phyloP scores from a whole-genome alignment of 1,284 basidiomycete species.

The Trametes hirsuta region DNA sequence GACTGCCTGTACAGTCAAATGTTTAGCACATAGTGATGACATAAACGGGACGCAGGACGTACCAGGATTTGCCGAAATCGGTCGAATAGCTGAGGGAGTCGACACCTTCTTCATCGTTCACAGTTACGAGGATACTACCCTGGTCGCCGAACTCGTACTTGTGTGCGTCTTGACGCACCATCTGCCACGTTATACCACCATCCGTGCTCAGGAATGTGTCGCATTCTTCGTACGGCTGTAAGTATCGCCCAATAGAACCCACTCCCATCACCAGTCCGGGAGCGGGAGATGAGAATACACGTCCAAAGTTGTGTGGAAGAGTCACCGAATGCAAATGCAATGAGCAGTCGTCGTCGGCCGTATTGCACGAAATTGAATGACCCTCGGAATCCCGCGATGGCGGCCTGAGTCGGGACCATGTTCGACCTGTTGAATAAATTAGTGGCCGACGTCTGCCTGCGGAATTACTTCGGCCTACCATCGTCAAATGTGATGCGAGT shows the following conservation, averaged over 20 bases:
- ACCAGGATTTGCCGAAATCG: slow-evolving; percentile 88
- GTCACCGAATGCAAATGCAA: slow-evolving; percentile 94
- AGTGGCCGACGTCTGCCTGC: not conserved
- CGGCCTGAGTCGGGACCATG: slow-evolving; percentile 74
- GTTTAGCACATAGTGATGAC: not conserved
- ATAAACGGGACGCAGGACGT: slow-evolving; percentile 30
- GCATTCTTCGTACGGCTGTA: slow-evolving; percentile 84
- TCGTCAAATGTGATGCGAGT: slow-evolving; percentile 92
- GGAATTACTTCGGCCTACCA: slow-evolving; percentile 46
- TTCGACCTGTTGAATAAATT: slow-evolving; percentile 51
- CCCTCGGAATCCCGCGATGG: slow-evolving; percentile 68
- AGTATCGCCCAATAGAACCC: slow-evolving; percentile 77
- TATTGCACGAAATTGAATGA: slow-evolving; percentile 64
- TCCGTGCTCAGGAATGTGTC: slow-evolving; percentile 95
- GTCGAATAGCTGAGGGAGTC: slow-evolving; percentile 82
- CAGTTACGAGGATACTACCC: slow-evolving; percentile 83
- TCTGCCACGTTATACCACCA: slow-evolving; percentile 86
- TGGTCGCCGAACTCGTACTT: slow-evolving; percentile 97
- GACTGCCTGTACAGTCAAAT: slow-evolving; percentile 58
- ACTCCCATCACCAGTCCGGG: slow-evolving; percentile 96
- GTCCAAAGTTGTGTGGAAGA: slow-evolving; percentile 88
- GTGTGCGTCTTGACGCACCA: slow-evolving; percentile 79
- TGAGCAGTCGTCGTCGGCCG: slow-evolving; percentile 68
- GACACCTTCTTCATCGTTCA: slow-evolving; percentile 87
- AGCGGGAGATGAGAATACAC: slow-evolving; percentile 92